Percentiles rank a stretch among this genome's conserved stretches.
Evolutionary conservation across 2,329 filamentous ascomycete genomes (phyloP).

Genomic region (Stachybotrys chlorohalonatus): DNA sequence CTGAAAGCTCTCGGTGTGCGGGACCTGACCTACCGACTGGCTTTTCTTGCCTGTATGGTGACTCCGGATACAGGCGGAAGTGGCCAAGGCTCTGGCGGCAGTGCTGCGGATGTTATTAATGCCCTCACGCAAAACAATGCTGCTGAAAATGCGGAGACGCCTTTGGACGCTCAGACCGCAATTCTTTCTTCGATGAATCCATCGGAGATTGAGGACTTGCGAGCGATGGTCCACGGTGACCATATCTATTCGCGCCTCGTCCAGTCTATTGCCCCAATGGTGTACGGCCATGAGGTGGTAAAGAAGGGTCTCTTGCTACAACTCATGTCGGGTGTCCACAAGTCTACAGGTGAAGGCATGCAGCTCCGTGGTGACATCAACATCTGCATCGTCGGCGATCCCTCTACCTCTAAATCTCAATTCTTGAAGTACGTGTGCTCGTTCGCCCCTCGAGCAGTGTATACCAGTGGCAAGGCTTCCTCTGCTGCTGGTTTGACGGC

Average conservation of each 20-base stretch:
- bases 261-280: constrained; percentile 90
- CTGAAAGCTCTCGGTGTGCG: constrained; percentile 89
- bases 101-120: constrained; percentile 71
- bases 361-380: constrained; percentile 95
- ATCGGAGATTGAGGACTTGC: constrained; percentile 83
- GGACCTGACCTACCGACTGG: constrained; percentile 88
- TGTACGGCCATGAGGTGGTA: constrained; percentile 94
- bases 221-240: constrained; percentile 87
- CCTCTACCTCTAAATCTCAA: constrained; percentile 94
- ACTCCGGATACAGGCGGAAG: constrained; percentile 77
- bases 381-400: constrained; percentile 96
- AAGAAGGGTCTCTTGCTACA: constrained; percentile 95
- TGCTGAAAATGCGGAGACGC: constrained; percentile 57
- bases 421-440: constrained; percentile 98
- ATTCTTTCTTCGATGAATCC: constrained; percentile 79
- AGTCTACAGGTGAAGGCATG: constrained; percentile 89
- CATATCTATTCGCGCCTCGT: constrained; percentile 92
- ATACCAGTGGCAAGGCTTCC: constrained; percentile 95
- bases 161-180: constrained; percentile 80
- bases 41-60: constrained; percentile 96
- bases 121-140: constrained; percentile 59
- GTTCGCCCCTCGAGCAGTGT: constrained; percentile 91
- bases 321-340: constrained; percentile 90
- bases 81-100: constrained; percentile 57
- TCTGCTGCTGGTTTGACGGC: constrained; percentile 96